These are phyloP conservation scores for Amniculicola lignicola DNA, from an alignment of 495 filamentous ascomycete genomes.

Conservation along the genomic window DNA sequence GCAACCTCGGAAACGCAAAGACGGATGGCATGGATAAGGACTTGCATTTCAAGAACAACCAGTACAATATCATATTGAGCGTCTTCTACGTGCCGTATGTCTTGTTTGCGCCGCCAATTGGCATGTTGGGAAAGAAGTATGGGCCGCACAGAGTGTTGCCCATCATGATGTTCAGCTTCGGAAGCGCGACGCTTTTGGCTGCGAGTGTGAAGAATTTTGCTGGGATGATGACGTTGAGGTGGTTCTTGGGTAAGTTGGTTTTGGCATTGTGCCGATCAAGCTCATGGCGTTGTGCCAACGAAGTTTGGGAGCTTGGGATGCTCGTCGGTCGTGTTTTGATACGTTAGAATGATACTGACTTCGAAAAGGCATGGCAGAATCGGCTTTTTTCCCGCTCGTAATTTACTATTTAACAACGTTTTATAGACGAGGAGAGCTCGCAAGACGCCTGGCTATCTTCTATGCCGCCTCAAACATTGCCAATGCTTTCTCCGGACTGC, in stretches of 20 bases:
- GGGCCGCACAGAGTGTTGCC: conserved; percentile 64
- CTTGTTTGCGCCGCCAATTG: conserved; percentile 62
- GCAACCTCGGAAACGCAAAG: conserved; percentile 58
- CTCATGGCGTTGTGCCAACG: background rate
- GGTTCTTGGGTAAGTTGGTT: conserved; percentile 24
- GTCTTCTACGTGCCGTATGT: conserved; percentile 82
- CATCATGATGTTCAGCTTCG: conserved; percentile 65
- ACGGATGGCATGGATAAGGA: conserved; percentile 55
- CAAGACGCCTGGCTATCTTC: conserved; percentile 71
- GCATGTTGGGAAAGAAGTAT: conserved; percentile 66
- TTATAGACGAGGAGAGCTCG: conserved; percentile 73
- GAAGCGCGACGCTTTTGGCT: conserved; percentile 55
- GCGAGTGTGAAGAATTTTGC: conserved; percentile 59
- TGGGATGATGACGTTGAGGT: conserved; percentile 58
- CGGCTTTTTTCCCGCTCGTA: conserved; percentile 70
- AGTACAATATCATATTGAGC: conserved; percentile 69
- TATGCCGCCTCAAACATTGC: conserved; percentile 75
- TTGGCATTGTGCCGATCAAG: background rate
- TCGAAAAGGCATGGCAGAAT: conserved; percentile 60
- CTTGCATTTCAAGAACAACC: conserved; percentile 52
- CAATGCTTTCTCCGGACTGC: conserved; percentile 67
- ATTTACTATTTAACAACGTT: conserved; percentile 50
- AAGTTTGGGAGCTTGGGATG: conserved; percentile 19
- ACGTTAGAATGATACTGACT: background rate
- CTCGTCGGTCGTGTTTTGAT: background rate